phyloP scores from a whole-genome alignment of 257 asterid genomes.

The Ajuga chamaepitys region DNA sequence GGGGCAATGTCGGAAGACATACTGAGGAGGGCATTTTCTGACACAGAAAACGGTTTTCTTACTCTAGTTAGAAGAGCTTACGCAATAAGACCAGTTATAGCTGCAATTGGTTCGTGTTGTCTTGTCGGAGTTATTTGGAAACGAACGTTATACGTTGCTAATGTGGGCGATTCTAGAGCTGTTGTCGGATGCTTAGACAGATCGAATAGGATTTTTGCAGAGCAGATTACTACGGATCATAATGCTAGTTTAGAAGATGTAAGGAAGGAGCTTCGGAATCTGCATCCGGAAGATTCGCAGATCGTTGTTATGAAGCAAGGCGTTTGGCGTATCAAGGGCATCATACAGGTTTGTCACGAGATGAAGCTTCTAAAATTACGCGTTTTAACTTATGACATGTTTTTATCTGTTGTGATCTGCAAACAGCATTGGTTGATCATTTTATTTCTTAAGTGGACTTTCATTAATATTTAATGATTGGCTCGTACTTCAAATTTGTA shows the following conservation, averaged over 20 bases:
- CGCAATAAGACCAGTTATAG: slow-evolving; percentile 31
- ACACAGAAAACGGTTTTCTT: slow-evolving; percentile 57
- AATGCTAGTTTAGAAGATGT: slow-evolving; percentile 53
- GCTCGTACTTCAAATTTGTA: too few species aligned
- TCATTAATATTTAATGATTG: too few species aligned
- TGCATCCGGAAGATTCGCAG: slow-evolving; percentile 57
- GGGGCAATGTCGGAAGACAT: slow-evolving; percentile 43
- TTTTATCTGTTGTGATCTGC: too few species aligned
- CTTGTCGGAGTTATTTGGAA: slow-evolving; percentile 70
- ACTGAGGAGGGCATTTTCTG: slow-evolving; percentile 42
- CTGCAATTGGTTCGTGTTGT: slow-evolving; percentile 64
- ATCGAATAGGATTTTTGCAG: slow-evolving; percentile 38
- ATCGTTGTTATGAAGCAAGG: slow-evolving; percentile 46
- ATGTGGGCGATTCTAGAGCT: slow-evolving; percentile 82
- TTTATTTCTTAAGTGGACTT: too few species aligned
- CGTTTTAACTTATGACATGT: neutral
- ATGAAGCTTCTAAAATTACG: neutral
- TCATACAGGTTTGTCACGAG: slow-evolving; percentile 48
- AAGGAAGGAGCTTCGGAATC: slow-evolving; percentile 46
- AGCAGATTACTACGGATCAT: slow-evolving; percentile 69
- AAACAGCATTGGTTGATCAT: too few species aligned
- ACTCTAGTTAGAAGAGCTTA: slow-evolving; percentile 35
- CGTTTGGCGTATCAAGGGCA: slow-evolving; percentile 73
- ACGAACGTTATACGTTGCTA: slow-evolving; percentile 46
- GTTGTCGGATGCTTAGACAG: slow-evolving; percentile 47